These are phyloP conservation scores for Sporothrix phasma DNA, from an alignment of 2,329 filamentous ascomycete genomes.

Conservation along the genomic window DNA sequence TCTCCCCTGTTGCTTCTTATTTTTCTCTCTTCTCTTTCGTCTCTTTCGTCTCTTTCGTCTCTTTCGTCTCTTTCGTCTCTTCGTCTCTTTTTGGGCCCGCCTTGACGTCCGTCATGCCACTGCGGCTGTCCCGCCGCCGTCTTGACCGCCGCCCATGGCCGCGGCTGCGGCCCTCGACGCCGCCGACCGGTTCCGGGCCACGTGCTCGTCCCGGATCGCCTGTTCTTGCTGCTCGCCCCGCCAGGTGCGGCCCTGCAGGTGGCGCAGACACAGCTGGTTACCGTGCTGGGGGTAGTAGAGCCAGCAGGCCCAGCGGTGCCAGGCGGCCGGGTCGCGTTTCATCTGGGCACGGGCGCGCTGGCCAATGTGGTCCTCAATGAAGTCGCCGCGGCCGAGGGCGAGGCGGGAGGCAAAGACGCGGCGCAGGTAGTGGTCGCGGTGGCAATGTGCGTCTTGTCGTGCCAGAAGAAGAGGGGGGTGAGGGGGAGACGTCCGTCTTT, in stretches of 20 bases:
- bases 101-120: too few relatives aligned
- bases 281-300: constrained; percentile 41
- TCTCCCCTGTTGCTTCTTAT: not conserved
- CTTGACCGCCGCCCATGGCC: not conserved
- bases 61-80: too few relatives aligned
- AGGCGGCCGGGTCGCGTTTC: constrained; percentile 40
- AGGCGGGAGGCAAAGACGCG: constrained; percentile 41
- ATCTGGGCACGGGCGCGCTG: constrained; percentile 46
- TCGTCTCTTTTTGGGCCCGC: too few relatives aligned
- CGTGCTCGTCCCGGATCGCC: constrained; percentile 15
- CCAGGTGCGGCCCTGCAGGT: constrained; percentile 43
- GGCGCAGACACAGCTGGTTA: constrained; percentile 36
- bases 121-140: too few relatives aligned
- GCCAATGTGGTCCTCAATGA: constrained; percentile 48
- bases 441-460: constrained; percentile 47
- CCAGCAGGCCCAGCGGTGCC: constrained; percentile 46
- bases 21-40: not conserved
- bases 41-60: not conserved
- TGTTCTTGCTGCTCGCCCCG: constrained; percentile 29
- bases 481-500: constrained; percentile 30
- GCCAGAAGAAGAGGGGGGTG: constrained; percentile 50
- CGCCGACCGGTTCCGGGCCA: constrained; percentile 12
- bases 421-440: constrained; percentile 39
- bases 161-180: not conserved
- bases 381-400: constrained; percentile 41